Evolutionary conservation across 148 eudicot genomes (phyloP), one percentile per base, ranked within the genome.

Genomic region (Fagopyrum esculentum): DNA sequence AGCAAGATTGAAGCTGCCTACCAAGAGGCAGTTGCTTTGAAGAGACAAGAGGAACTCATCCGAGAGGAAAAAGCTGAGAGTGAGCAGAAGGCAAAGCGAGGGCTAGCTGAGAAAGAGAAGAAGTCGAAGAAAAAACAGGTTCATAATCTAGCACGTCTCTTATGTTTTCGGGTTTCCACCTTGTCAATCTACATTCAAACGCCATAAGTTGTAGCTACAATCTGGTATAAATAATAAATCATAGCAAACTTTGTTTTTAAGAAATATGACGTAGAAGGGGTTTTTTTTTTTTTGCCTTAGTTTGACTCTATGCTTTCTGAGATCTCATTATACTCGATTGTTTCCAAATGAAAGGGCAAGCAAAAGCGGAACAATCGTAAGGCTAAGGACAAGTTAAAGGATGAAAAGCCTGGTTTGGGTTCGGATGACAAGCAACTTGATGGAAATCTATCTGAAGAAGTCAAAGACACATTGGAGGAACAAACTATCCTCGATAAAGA

Each of bases 51-150:
- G 81, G 98, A 96, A 77, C 99, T 96, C 77, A 92, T 92, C 75
- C 99, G 97, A 76, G 99, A 96, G 84, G 99, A 95, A 83, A 96
- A 87, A 81, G 95, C 74, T 84, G 98, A 89, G 85, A 85, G 72
- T 80, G 97, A 92, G 82, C 97, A 85, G 80, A 96, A 96, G 80
- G 88, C 91, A 30, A 90, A 87, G 80, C 89, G 96, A 69, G 90
- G 88, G 43, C 81, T 79, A 45, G 83, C 82, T 9, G 91, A 92
- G 29, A 94, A 90, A 75, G 96, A 90, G 74, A 95, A 89, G 81
- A 96, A 92, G 71, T 86, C 89, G 11, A 96, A 92, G 90, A 96
- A 92, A 81, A 96, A 96, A 69, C 97, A 92, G 99, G 99, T 96
- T 40, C 11, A 63, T 29, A 11, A 19, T 10, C 12, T 63, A 10